A percentile compares a stretch with the other conserved stretches of the same genome.
phyloP scores from a whole-genome alignment of 2,329 filamentous ascomycete species.

The Botrytis pseudocinerea region DNA sequence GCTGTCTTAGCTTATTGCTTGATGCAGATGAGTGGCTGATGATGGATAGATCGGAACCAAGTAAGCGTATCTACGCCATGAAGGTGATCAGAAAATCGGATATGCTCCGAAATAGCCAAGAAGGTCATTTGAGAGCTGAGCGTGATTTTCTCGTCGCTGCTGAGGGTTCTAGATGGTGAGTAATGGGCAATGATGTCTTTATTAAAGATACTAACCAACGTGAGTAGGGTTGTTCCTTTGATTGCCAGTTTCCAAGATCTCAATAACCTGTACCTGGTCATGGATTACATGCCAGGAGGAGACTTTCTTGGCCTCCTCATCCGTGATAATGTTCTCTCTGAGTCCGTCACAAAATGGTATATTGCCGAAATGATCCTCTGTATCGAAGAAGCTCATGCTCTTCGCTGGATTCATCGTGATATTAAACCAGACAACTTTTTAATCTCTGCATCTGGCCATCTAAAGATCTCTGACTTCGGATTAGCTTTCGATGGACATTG shows the following conservation, averaged over 20 bases:
- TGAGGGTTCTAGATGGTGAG: constrained; percentile 77
- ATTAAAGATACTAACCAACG: constrained; percentile 11
- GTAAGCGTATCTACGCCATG: constrained; percentile 81
- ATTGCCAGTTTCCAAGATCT: constrained; percentile 87
- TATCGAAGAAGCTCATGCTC: constrained; percentile 85
- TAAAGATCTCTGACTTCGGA: constrained; percentile 96
- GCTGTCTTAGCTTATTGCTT: neutral
- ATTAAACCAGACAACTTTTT: constrained; percentile 98
- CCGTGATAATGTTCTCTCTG: constrained; percentile 78
- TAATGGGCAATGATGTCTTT: neutral
- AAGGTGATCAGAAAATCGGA: constrained; percentile 93
- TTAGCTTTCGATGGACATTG: constrained; percentile 94
- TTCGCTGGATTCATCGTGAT: constrained; percentile 91
- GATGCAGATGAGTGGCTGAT: neutral
- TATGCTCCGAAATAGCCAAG: constrained; percentile 88
- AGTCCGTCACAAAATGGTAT: constrained; percentile 80
- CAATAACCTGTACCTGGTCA: constrained; percentile 83
- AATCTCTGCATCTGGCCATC: constrained; percentile 80
- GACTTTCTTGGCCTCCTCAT: constrained; percentile 89
- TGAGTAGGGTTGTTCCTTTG: constrained; percentile 74
- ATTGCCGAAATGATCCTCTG: constrained; percentile 94
- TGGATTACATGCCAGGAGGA: constrained; percentile 98
- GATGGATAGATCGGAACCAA: constrained; percentile 13
- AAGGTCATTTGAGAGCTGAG: constrained; percentile 88
- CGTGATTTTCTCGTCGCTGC: constrained; percentile 88